A percentile compares a stretch with the other conserved stretches of the same genome.
Evolutionary conservation across 805 yeast species (phyloP).

Genomic region (Candida sanyiensis): DNA sequence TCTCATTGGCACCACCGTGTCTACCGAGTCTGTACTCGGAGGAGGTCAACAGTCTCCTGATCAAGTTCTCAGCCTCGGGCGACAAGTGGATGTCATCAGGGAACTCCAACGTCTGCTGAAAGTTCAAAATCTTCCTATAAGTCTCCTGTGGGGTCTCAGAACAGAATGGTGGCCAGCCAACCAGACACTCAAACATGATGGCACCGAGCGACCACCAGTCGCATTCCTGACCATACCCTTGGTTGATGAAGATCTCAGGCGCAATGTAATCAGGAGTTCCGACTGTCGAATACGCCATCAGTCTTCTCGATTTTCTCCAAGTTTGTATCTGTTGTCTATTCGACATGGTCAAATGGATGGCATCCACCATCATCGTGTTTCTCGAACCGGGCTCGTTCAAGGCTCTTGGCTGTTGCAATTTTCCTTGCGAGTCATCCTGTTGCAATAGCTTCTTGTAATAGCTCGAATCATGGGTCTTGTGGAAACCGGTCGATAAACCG

Average conservation of each 20-base stretch:
- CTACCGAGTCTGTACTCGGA: conserved; percentile 67
- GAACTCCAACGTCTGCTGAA: conserved; percentile 74
- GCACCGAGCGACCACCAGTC: conserved; percentile 99
- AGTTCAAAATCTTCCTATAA: conserved; percentile 83
- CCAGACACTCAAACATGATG: conserved; percentile 91
- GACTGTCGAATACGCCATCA: conserved; percentile 93
- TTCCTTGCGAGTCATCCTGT: conserved; percentile 53
- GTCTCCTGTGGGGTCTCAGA: conserved; percentile 94
- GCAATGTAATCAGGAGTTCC: conserved; percentile 99
- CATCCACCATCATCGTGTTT: conserved; percentile 85
- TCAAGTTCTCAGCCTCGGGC: conserved; percentile 86
- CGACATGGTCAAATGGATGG: conserved; percentile 92
- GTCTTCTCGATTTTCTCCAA: conserved; percentile 66
- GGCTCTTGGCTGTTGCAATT: conserved; percentile 33
- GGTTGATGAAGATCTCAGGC: conserved; percentile 82
- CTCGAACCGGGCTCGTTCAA: conserved; percentile 37
- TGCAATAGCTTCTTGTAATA: conserved; percentile 68
- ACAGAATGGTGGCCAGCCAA: conserved; percentile 96
- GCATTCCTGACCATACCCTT: conserved; percentile 88
- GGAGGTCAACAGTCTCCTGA: conserved; percentile 89
- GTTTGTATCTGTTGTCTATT: conserved; percentile 82
- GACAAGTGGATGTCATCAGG: conserved; percentile 88
- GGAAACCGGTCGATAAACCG: conserved; percentile 95
- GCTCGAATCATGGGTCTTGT: conserved; percentile 87
- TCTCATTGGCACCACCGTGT: conserved; percentile 60